Conservation (phyloP, 2,329 filamentous ascomycete species). For the Colletotrichum musicola region DNA sequence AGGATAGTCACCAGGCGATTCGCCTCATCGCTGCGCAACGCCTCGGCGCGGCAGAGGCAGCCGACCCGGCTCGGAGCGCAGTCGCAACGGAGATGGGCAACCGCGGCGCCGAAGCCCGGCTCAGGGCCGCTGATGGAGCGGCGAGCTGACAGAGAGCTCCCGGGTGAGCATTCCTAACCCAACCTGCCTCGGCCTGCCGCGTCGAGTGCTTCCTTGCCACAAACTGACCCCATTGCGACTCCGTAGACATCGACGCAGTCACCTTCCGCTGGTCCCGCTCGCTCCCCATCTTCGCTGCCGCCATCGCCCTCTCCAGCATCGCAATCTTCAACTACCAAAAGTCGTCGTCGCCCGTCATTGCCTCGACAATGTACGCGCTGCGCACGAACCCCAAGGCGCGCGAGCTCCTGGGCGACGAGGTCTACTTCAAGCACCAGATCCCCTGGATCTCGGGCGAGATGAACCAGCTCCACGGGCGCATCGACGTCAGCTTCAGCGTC, state of each 20-base stretch:
- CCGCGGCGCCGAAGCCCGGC: slow-evolving; percentile 68
- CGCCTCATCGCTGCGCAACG: slow-evolving; percentile 29
- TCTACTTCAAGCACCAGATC: slow-evolving; percentile 83
- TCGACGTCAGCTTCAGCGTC: slow-evolving; percentile 89
- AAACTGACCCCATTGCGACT: background rate
- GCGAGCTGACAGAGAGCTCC: slow-evolving; percentile 74
- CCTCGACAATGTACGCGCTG: slow-evolving; percentile 90
- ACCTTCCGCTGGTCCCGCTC: slow-evolving; percentile 76
- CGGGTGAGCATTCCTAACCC: slow-evolving; percentile 58
- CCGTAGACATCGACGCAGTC: slow-evolving; percentile 55
- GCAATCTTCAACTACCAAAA: slow-evolving; percentile 99
- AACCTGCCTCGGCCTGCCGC: background rate
- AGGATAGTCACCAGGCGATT: slow-evolving; percentile 32
- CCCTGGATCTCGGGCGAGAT: slow-evolving; percentile 89
- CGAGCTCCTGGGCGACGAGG: slow-evolving; percentile 85
- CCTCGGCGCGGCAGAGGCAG: slow-evolving; percentile 18
- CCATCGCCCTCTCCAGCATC: slow-evolving; percentile 78
- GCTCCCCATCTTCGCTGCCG: slow-evolving; percentile 82
- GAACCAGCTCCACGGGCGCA: slow-evolving; percentile 92
- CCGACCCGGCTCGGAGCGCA: slow-evolving; percentile 21
- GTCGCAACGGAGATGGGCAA: slow-evolving; percentile 60
- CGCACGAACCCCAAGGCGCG: slow-evolving; percentile 83
- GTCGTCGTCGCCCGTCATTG: slow-evolving; percentile 86
- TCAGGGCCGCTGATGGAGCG: slow-evolving; percentile 75
- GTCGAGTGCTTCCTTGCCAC: background rate